Percentiles rank a stretch among this genome's conserved stretches.
phyloP scores from a whole-genome alignment of 1,284 basidiomycete species.

The Sporisorium reilianum region DNA sequence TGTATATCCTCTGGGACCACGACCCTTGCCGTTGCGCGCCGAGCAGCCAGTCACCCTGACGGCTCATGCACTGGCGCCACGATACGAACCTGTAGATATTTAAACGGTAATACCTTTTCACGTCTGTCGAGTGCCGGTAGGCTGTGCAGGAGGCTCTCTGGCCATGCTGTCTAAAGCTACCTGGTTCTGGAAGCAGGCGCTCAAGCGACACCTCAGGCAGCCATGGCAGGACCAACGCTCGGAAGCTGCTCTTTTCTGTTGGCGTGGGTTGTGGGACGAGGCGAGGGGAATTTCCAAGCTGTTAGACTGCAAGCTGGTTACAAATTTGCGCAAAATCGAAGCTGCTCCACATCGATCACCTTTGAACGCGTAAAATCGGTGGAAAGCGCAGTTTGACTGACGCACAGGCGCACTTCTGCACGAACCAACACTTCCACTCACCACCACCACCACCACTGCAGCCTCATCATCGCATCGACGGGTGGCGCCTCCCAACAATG shows the following conservation, averaged over 20 bases:
- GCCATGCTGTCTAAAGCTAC: too few relatives aligned
- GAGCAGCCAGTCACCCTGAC: not conserved
- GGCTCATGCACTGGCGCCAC: not conserved
- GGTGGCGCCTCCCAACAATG: conserved; percentile 38
- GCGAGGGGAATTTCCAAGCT: too few relatives aligned
- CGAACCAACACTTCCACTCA: not conserved
- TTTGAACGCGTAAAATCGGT: conserved; percentile 27
- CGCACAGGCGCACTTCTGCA: conserved; percentile 19
- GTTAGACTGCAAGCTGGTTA: not conserved
- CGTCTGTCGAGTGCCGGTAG: not conserved
- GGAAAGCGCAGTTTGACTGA: conserved; percentile 17
- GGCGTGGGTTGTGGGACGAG: too few relatives aligned
- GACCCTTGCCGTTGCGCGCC: not conserved
- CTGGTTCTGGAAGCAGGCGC: too few relatives aligned
- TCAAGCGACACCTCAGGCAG: too few relatives aligned
- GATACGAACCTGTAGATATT: conserved; percentile 3
- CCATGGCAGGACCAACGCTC: too few relatives aligned
- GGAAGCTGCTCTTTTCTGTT: too few relatives aligned
- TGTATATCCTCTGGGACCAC: conserved; percentile 3
- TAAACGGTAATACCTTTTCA: not conserved
- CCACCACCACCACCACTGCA: not conserved
- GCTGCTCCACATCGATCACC: conserved; percentile 41
- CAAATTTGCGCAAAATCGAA: too few relatives aligned
- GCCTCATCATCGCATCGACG: not conserved
- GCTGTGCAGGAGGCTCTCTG: not conserved